Base-by-base conservation (phyloP, 768 basidiomycete genomes). In the Neoboletus subvelutipes region DNA sequence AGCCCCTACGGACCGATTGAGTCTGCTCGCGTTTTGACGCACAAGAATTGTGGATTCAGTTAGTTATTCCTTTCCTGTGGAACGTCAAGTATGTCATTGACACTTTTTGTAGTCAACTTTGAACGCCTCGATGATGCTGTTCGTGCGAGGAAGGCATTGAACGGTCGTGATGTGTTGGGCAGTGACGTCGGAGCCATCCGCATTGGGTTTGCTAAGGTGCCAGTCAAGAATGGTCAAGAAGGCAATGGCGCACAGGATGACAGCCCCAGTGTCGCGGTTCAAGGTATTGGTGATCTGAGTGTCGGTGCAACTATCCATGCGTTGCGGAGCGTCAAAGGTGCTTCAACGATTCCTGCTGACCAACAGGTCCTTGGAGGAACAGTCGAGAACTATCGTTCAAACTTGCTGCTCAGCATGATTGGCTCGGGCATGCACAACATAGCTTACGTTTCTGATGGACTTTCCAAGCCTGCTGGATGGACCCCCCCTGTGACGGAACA, bases 1-100 rank as follows among this genome's bases (percentile, higher is more conserved):
- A 94, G 94, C 65, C 94, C 95, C 20, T 99, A 93, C 67, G 97
- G 97, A 0, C 92, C 95, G 4, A 98, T 99, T 61, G 97, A 99
- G 75, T 95, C 92, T 49, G 97, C 96, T 10, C 79, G 97, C 57
- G 94, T 98, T 15, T 77, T 99, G 65, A 95, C 94, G 4, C 94
- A 97, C 78, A 98, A 98, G 78, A 96, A 96, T 64, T 97, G 97
- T 72, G 92, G 93, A 58, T 92, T 90, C 75, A 89, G 86, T 87
- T 56, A 72, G 87, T 84, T 6, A 28, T 37, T 48, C 39, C 37
- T 36, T 51, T 34, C 24, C 5, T 50, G 5, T 22, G 22, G 26
- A 43, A 29, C 43, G 5, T 48, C 49, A 53, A 34, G 18, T 29
- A 41, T 39, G 46, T 36, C 46, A 41, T 34, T 57, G 39, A 72